phyloP scores from a whole-genome alignment of 176 grass and related monocot genomes.

The Bromus sterilis region DNA sequence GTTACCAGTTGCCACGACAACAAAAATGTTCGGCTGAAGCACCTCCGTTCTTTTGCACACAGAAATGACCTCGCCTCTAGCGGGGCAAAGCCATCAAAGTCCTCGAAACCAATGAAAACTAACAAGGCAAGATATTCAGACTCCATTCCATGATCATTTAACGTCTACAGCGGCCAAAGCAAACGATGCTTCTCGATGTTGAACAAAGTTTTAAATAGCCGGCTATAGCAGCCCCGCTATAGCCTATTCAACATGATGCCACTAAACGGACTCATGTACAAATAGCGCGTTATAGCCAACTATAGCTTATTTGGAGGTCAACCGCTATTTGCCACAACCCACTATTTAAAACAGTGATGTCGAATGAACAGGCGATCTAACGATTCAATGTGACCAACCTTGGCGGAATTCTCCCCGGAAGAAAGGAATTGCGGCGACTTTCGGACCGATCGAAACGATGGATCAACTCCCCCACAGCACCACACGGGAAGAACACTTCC shows the following conservation, averaged over 20 bases:
- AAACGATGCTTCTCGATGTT: background rate
- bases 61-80: no score
- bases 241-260: no score
- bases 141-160: background rate
- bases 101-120: no score
- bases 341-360: no score
- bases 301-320: no score
- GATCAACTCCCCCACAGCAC: background rate
- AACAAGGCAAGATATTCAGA: background rate
- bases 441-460: background rate
- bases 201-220: no score
- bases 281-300: no score
- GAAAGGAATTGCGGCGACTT: background rate
- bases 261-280: no score
- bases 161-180: background rate
- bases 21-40: background rate
- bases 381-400: background rate
- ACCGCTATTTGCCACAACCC: no score
- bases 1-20: background rate
- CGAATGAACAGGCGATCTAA: no score
- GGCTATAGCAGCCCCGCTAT: no score
- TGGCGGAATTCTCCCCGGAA: background rate
- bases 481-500: slow-evolving; percentile 8
- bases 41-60: background rate
- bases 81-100: no score